Conservation (phyloP, 192 early-diverging fungal genomes). For the Dispira parvispora region DNA sequence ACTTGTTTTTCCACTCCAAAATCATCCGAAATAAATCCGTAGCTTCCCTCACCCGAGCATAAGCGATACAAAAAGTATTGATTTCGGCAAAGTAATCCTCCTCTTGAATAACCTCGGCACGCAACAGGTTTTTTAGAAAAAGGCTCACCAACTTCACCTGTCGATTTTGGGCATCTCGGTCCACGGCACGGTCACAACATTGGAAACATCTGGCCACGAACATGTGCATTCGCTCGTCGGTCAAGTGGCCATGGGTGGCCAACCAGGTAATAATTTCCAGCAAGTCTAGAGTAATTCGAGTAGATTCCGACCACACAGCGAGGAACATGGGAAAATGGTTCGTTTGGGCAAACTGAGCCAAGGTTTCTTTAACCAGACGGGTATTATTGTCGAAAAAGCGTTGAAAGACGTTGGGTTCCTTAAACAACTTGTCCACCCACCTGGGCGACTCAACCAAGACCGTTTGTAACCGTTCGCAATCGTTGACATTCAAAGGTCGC, state of each 20-base stretch:
- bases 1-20: background rate
- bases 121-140: background rate
- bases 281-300: background rate
- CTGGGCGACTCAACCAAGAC: no score
- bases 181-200: background rate
- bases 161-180: background rate
- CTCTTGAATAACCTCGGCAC: background rate
- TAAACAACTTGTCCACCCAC: no score
- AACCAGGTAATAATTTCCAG: conserved; percentile 2
- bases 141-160: conserved; percentile 4
- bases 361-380: no score
- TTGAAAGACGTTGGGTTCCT: no score
- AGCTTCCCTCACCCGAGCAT: conserved; percentile 2
- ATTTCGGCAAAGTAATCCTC: conserved; percentile 3
- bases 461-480: no score
- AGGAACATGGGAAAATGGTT: no score
- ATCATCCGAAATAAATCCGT: background rate
- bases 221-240: background rate
- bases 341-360: no score
- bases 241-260: background rate
- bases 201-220: background rate
- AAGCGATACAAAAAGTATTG: background rate
- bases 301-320: no score
- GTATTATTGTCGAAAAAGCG: no score
- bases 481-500: no score